These are phyloP conservation scores for Centrapalus pauciflorus DNA, from an alignment of 129 eudicot species.

Conservation along the genomic window DNA sequence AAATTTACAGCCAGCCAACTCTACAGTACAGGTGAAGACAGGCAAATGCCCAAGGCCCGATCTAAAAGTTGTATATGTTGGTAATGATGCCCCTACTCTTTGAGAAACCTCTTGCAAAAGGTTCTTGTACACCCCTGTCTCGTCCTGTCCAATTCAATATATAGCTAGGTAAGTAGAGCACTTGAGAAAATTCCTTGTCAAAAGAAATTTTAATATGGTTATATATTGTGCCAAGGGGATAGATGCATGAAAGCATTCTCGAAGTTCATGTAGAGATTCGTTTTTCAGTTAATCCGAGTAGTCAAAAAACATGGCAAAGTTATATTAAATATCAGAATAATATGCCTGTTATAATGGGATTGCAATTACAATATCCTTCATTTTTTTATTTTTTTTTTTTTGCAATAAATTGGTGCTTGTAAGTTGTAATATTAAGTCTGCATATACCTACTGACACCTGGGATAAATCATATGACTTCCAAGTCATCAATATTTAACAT, in stretches of 20 bases:
- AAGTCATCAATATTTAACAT: no score
- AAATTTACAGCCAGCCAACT: slow-evolving; percentile 79
- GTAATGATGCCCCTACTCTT: slow-evolving; percentile 90
- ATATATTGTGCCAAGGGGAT: background rate
- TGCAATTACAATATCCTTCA: background rate
- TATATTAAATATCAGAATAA: no score
- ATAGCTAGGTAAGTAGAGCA: background rate
- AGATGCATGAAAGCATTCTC: background rate
- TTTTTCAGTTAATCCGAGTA: background rate
- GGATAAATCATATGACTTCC: background rate
- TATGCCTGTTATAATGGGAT: background rate
- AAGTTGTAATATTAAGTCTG: no score
- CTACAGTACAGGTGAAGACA: slow-evolving; percentile 83
- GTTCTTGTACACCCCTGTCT: slow-evolving; percentile 94
- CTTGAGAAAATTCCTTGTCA: background rate
- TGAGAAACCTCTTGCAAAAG: slow-evolving; percentile 97
- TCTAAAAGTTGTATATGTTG: slow-evolving; percentile 70
- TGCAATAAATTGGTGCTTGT: no score
- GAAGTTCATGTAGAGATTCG: no score
- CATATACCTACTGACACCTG: background rate
- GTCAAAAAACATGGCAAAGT: background rate
- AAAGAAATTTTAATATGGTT: background rate
- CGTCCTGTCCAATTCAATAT: slow-evolving; percentile 52
- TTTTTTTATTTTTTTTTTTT: background rate
- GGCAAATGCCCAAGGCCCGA: slow-evolving; percentile 87